phyloP scores from a whole-genome alignment of 306 rosid species.

The Prunus kanzakura region DNA sequence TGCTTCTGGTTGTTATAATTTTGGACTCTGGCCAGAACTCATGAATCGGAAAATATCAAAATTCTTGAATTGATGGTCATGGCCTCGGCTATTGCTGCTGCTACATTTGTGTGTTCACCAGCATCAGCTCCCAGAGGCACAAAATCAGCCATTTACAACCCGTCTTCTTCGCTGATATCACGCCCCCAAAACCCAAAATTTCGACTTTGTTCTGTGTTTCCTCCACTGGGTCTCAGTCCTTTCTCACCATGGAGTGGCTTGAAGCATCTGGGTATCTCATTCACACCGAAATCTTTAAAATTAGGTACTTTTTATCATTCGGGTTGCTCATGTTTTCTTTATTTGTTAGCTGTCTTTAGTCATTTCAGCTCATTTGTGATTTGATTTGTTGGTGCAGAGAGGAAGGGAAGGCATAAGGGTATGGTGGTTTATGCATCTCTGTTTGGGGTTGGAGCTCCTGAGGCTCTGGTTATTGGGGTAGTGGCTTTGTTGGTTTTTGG shows the following conservation, averaged over 20 bases:
- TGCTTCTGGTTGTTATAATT: slow-evolving; percentile 16
- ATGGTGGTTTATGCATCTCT: slow-evolving; percentile 81
- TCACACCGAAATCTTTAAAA: slow-evolving; percentile 32
- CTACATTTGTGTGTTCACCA: slow-evolving; percentile 41
- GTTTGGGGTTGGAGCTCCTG: slow-evolving; percentile 99
- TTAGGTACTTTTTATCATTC: slow-evolving; percentile 34
- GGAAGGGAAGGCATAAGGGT: slow-evolving; percentile 57
- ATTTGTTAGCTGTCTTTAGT: neutral
- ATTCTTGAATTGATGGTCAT: slow-evolving; percentile 45
- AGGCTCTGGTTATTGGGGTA: slow-evolving; percentile 96
- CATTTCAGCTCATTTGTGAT: slow-evolving; percentile 8
- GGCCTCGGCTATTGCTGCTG: slow-evolving; percentile 52
- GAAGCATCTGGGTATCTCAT: slow-evolving; percentile 69
- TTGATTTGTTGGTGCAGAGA: slow-evolving; percentile 42
- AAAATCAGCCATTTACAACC: slow-evolving; percentile 26
- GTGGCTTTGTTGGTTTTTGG: slow-evolving; percentile 98
- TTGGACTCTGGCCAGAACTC: slow-evolving; percentile 11
- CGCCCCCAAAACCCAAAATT: slow-evolving; percentile 32
- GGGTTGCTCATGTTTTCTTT: neutral
- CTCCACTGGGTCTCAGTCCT: slow-evolving; percentile 48
- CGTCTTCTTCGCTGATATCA: slow-evolving; percentile 24
- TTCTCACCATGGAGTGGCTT: slow-evolving; percentile 85
- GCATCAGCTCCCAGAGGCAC: slow-evolving; percentile 21
- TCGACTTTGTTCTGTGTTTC: slow-evolving; percentile 31
- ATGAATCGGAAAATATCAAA: slow-evolving; percentile 12